Evolutionary conservation across 257 asterid genomes (phyloP).

Genomic region (Voacanga thouarsii): DNA sequence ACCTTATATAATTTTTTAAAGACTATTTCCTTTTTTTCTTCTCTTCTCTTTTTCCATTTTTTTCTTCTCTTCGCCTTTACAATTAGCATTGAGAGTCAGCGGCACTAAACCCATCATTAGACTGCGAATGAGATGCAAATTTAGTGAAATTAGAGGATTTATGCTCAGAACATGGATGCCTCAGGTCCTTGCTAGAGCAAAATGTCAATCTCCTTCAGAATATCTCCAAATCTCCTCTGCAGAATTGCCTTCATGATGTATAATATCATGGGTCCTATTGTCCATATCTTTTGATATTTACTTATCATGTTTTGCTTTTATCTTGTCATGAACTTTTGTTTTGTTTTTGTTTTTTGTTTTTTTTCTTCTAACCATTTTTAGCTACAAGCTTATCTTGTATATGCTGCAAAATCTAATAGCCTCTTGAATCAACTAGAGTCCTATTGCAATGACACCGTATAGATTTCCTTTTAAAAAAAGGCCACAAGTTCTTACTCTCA

Average conservation of each 20-base stretch:
- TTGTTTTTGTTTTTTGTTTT: too few species aligned
- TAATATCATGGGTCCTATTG: not conserved
- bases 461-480: constrained; percentile 59
- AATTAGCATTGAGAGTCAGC: constrained; percentile 26
- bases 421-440: constrained; percentile 58
- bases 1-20: too few species aligned
- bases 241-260: constrained; percentile 70
- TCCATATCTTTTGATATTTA: not conserved
- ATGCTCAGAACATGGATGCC: constrained; percentile 61
- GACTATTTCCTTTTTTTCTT: too few species aligned
- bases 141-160: constrained; percentile 39
- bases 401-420: constrained; percentile 49
- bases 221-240: constrained; percentile 49
- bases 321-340: not conserved
- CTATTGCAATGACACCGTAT: constrained; percentile 30
- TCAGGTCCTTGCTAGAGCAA: constrained; percentile 58
- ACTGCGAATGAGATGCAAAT: constrained; percentile 15
- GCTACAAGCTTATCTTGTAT: constrained; percentile 62
- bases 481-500: constrained; percentile 47
- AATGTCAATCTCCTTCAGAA: constrained; percentile 58
- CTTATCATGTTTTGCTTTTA: not conserved
- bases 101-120: constrained; percentile 17
- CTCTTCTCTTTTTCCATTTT: too few species aligned
- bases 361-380: constrained; percentile 24
- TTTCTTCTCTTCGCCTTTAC: too few species aligned